Evolutionary conservation across 1,284 basidiomycete species (phyloP), one percentile per base, ranked within the genome.

Genomic region (Schizopora paradoxa): DNA sequence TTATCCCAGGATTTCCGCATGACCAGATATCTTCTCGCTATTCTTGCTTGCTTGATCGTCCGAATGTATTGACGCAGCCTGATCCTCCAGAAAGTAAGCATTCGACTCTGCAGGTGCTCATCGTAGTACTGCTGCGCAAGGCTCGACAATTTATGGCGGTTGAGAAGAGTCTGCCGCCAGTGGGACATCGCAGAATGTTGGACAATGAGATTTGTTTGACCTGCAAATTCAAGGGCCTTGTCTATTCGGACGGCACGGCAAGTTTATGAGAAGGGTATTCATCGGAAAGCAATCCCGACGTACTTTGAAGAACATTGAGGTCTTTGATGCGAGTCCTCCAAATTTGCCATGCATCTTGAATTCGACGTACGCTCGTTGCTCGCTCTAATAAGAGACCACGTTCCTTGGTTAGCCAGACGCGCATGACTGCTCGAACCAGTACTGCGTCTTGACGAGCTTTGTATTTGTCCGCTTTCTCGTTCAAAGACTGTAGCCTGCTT

Each of bases 391-490:
- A 69, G 42, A 66, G 67, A 14, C 82, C 82, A 13, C 81, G 74
- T 59, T 83, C 82, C 38, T 77, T 77, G 22, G 83, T 81, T 55
- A 77, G 79, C 86, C 87, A 87, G 14, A 88, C 76, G 39, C 80
- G 71, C 54, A 76, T 64, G 28, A 86, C 66, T 16, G 81, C 86
- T 35, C 76, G 73, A 27, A 86, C 53, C 6, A 88, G 68, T 16
- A 82, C 66, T 41, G 70, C 70, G 55, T 88, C 79, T 57, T 80
- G 82, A 32, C 79, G 72, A 31, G 68, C 65, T 14, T 78, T 48
- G 55, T 84, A 74, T 49, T 78, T 82, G 47, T 66, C 61, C 4
- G 78, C 83, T 23, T 74, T 74, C 45, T 58, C 65, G 55, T 80
- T 76, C 56, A 80, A 55, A 19, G 54, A 52, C 77, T 79, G 47